phyloP scores from a whole-genome alignment of 441 rosid species.

The Erodium chrysanthum region DNA sequence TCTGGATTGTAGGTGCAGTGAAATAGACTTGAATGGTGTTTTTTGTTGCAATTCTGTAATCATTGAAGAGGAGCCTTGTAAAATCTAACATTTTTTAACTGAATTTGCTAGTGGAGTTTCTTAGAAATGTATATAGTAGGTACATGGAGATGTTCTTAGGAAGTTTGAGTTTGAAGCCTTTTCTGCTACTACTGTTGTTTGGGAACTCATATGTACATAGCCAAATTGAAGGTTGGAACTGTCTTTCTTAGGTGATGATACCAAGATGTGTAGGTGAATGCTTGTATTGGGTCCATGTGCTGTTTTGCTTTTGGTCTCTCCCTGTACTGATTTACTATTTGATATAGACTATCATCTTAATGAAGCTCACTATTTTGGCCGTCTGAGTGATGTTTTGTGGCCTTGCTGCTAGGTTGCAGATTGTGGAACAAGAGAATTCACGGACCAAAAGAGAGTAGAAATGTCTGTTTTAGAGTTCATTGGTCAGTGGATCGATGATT shows the following conservation, averaged over 20 bases:
- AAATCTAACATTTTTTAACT: not conserved
- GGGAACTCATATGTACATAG: not conserved
- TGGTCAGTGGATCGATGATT: constrained; percentile 35
- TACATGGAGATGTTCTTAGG: not conserved
- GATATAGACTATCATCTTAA: not conserved
- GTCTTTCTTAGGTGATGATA: not conserved
- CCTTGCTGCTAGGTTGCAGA: constrained; percentile 55
- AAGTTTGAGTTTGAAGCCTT: not conserved
- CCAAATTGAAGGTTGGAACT: not conserved
- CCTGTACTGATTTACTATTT: not conserved
- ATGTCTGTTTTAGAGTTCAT: constrained; percentile 71
- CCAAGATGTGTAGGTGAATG: not conserved
- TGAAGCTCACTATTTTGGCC: not conserved
- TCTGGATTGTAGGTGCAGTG: not conserved
- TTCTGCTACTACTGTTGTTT: not conserved
- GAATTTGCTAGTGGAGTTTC: not conserved
- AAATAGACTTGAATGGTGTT: not conserved
- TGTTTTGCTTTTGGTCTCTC: not conserved
- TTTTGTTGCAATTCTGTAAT: not conserved
- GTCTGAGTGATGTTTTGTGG: not conserved
- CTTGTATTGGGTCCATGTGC: not conserved
- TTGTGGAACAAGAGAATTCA: constrained; percentile 60
- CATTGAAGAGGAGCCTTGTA: not conserved
- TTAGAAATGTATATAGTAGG: not conserved
- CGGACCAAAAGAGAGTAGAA: constrained; percentile 78